A percentile compares a stretch with the other conserved stretches of the same genome.
Conservation (phyloP, 2,329 filamentous ascomycete genomes). For the Fusarium sp. region DNA sequence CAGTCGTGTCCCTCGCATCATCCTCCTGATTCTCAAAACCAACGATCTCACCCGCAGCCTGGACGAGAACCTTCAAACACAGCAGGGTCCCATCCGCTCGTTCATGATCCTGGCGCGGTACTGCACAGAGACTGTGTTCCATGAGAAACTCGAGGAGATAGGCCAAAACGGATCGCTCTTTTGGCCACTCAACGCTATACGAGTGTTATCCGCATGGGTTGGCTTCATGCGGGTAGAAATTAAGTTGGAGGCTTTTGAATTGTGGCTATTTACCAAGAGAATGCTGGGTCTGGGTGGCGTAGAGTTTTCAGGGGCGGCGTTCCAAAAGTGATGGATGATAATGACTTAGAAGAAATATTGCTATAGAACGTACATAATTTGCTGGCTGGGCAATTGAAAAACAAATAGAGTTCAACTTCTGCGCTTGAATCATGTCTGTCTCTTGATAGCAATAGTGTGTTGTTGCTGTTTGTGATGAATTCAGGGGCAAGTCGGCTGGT, state of each 20-base stretch:
- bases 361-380: constrained; percentile 39
- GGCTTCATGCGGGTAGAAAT: constrained; percentile 69
- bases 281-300: constrained; percentile 50
- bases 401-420: constrained; percentile 10
- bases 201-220: constrained; percentile 67
- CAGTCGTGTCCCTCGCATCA: constrained; percentile 88
- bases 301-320: constrained; percentile 42
- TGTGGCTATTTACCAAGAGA: constrained; percentile 68
- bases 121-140: constrained; percentile 73
- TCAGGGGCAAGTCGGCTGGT: too few relatives aligned
- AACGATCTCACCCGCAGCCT: constrained; percentile 95
- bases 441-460: too few relatives aligned
- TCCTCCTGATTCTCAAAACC: constrained; percentile 95
- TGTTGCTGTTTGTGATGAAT: too few relatives aligned
- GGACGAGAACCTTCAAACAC: constrained; percentile 88
- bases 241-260: constrained; percentile 72
- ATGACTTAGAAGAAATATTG: constrained; percentile 33
- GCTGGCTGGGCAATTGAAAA: background rate
- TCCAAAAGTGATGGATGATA: constrained; percentile 33
- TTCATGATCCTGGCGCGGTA: constrained; percentile 77
- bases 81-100: constrained; percentile 70
- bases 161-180: constrained; percentile 63
- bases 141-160: constrained; percentile 72
- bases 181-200: constrained; percentile 67
- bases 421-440: background rate